Percentiles rank a stretch among this genome's conserved stretches.
These are phyloP conservation scores for Syzygium jambos DNA, from an alignment of 345 rosid species.

Conservation along the genomic window DNA sequence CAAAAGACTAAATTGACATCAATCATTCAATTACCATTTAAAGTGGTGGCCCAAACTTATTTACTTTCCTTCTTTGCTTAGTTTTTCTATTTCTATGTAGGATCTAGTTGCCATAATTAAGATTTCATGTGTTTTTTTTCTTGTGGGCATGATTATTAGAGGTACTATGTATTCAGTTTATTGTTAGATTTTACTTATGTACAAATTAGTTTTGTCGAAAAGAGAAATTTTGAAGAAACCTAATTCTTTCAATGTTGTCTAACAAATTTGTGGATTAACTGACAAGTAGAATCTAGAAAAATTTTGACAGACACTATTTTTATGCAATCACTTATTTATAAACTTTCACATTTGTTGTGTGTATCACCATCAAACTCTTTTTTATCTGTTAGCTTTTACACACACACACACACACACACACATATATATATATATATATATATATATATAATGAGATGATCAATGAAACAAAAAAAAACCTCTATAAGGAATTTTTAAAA, in stretches of 20 bases:
- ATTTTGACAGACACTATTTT: not conserved
- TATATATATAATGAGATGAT: not conserved
- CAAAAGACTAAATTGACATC: not conserved
- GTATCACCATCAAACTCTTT: not conserved
- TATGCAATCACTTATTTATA: not conserved
- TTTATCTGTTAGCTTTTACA: not conserved
- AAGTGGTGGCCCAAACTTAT: not conserved
- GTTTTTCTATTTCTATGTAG: not conserved
- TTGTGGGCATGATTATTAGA: not conserved
- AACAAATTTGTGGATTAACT: not conserved
- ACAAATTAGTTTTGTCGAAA: not conserved
- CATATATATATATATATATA: too few relatives aligned
- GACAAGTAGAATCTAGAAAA: not conserved
- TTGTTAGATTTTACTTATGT: not conserved
- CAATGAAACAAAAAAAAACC: not conserved
- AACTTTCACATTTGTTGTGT: not conserved
- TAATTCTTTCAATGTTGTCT: not conserved
- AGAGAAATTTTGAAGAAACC: not conserved
- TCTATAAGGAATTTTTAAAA: not conserved
- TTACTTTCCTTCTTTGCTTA: not conserved
- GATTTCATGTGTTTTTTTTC: not conserved
- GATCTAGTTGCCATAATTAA: not conserved
- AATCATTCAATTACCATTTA: not conserved
- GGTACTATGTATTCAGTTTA: not conserved
- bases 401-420: too few relatives aligned